These are phyloP conservation scores for Colletotrichum sp. DNA, from an alignment of 2,329 filamentous ascomycete species.

Conservation along the genomic window DNA sequence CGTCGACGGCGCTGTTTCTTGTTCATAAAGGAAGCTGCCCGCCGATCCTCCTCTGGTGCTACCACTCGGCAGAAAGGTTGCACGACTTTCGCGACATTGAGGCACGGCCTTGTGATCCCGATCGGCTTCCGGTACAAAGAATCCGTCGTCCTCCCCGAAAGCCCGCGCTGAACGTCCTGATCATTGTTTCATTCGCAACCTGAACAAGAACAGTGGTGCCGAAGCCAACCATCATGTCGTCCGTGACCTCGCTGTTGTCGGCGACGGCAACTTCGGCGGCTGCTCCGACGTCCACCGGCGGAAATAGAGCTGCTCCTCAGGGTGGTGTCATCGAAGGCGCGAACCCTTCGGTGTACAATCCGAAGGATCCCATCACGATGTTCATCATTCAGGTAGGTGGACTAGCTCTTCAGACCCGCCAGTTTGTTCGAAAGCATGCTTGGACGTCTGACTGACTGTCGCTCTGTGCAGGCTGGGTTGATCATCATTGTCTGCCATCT, in stretches of 20 bases:
- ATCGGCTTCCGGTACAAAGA: neutral
- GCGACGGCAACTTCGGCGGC: constrained; percentile 28
- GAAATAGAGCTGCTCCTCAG: constrained; percentile 40
- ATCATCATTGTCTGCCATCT: constrained; percentile 53
- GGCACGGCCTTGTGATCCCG: neutral
- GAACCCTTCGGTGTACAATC: constrained; percentile 71
- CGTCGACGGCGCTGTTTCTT: neutral
- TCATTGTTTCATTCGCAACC: neutral
- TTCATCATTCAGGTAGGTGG: constrained; percentile 73
- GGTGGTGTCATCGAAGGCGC: constrained; percentile 73
- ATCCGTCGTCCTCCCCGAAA: neutral
- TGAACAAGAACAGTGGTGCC: neutral
- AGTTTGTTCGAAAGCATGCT: neutral
- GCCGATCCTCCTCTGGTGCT: neutral
- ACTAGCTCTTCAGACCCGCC: neutral
- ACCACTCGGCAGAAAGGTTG: neutral
- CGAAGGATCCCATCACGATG: constrained; percentile 74
- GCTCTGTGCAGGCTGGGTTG: constrained; percentile 39
- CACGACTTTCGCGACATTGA: neutral
- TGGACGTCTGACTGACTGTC: neutral
- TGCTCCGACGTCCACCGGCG: constrained; percentile 28
- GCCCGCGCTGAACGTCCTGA: neutral
- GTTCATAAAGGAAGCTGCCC: neutral
- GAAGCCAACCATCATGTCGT: neutral
- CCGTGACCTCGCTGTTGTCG: neutral